Conservation (phyloP, 495 filamentous ascomycete species). For the Hypoxylon perforatum region DNA sequence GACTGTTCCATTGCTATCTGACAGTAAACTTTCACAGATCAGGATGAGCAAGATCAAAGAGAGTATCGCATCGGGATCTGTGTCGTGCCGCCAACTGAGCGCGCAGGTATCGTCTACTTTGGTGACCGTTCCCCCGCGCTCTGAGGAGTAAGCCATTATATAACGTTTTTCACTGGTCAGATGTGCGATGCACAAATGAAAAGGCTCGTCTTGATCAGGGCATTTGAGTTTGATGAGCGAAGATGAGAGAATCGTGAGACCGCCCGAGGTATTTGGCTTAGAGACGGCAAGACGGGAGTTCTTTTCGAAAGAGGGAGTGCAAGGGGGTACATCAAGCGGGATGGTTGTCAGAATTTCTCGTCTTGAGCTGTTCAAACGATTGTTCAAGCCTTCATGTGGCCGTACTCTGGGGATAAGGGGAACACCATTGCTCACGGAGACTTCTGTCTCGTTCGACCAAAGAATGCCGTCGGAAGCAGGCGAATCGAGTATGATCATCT, state of each 20-base stretch:
- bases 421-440: slow-evolving; percentile 42
- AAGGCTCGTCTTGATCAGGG: neutral
- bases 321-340: slow-evolving; percentile 18
- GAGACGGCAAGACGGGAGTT: neutral
- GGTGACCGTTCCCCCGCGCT: neutral
- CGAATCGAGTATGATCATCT: no score
- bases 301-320: slow-evolving; percentile 1
- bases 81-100: neutral
- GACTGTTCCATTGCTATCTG: slow-evolving; percentile 2
- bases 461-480: slow-evolving; percentile 53
- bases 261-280: neutral
- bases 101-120: neutral
- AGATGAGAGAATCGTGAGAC: neutral
- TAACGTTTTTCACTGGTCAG: neutral
- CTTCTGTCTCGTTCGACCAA: slow-evolving; percentile 53
- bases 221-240: neutral
- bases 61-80: neutral
- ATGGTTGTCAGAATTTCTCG: neutral
- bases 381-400: slow-evolving; percentile 1
- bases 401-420: slow-evolving; percentile 5
- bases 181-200: neutral
- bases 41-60: neutral
- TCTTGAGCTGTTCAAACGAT: slow-evolving; percentile 11
- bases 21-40: slow-evolving; percentile 3
- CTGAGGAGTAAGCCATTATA: neutral